Conservation (phyloP, 805 yeast species). For the Candida oleophila region DNA sequence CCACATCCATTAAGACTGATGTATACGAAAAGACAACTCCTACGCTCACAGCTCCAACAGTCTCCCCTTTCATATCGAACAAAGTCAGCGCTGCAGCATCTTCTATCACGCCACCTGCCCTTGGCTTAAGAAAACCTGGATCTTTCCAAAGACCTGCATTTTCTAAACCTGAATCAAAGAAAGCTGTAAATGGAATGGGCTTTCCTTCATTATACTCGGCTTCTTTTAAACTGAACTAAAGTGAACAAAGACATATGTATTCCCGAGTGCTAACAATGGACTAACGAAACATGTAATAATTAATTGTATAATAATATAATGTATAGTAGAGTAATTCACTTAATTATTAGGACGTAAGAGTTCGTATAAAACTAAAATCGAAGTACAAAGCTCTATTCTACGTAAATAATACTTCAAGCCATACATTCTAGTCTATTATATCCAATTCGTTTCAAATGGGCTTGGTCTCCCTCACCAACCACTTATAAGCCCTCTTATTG, state of each 20-base stretch:
- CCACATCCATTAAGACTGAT: not conserved
- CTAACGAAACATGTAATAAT: not conserved
- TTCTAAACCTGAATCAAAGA: constrained; percentile 14
- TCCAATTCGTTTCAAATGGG: constrained; percentile 23
- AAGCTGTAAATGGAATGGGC: constrained; percentile 17
- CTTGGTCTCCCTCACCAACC: constrained; percentile 70
- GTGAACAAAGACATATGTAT: not conserved
- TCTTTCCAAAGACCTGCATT: constrained; percentile 31
- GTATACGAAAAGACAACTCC: constrained; percentile 15
- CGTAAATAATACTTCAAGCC: too few species aligned
- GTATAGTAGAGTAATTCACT: constrained; percentile 2
- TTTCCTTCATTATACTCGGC: constrained; percentile 26
- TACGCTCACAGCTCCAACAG: constrained; percentile 13
- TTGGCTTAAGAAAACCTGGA: constrained; percentile 31
- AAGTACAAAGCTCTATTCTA: too few species aligned
- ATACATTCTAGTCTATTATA: too few species aligned
- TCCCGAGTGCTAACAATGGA: not conserved
- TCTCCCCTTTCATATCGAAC: constrained; percentile 32
- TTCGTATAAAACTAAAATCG: too few species aligned
- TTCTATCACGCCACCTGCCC: constrained; percentile 2
- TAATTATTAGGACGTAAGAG: too few species aligned
- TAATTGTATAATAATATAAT: not conserved
- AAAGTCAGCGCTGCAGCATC: constrained; percentile 13
- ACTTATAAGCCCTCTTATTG: constrained; percentile 59
- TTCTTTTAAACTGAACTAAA: constrained; percentile 14